Evolutionary conservation across 805 yeast genomes (phyloP), one percentile per base, ranked within the genome.

Genomic region (Cephaloascus fragrans): DNA sequence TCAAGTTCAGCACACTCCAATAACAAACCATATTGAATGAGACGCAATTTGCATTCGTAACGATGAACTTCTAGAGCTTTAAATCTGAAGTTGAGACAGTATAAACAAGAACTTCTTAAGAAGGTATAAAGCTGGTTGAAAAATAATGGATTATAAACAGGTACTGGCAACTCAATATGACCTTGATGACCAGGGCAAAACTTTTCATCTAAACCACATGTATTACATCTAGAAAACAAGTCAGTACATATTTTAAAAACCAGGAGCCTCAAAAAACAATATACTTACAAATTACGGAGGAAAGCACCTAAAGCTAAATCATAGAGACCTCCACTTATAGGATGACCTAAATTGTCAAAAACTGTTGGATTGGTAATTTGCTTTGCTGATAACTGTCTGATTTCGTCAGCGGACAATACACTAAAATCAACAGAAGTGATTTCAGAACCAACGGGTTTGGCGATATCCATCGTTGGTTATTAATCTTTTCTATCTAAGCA

Each of bases 161-260:
- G 95, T 33, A 88, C 81, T 4, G 99, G 99, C 46, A 93, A 72
- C 58, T 90, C 97, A 46, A 93, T 88, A 60, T 93, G 98, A 44
- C 99, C 99, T 60, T 88, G 87, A 60, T 93, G 99, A 36, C 99
- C 99, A 3, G 97, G 97, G 67, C 99, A 93, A 50, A 77, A 80
- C 55, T 83, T 79, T 49, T 90, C 97, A 57, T 89, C 96, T 45
- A 90, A 69, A 16, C 97, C 96, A 74, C 99, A 93, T 1, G 97
- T 90, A 18, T 93, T 73, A 75, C 99, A 88, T 37, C 63, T 58
- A 41, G 26, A 28, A 39, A 31, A 35, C 9, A 18, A 19, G 19
- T 17, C 6, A 28, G 32, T 29, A 10, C 26, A 26, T 39, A 26
- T 33, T 38, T 37, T 31, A 23, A 23, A 23, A 12, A 9, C 6